A percentile compares a stretch with the other conserved stretches of the same genome.
These are phyloP conservation scores for Pholiota molesta DNA, from an alignment of 768 basidiomycete species.

Conservation along the genomic window DNA sequence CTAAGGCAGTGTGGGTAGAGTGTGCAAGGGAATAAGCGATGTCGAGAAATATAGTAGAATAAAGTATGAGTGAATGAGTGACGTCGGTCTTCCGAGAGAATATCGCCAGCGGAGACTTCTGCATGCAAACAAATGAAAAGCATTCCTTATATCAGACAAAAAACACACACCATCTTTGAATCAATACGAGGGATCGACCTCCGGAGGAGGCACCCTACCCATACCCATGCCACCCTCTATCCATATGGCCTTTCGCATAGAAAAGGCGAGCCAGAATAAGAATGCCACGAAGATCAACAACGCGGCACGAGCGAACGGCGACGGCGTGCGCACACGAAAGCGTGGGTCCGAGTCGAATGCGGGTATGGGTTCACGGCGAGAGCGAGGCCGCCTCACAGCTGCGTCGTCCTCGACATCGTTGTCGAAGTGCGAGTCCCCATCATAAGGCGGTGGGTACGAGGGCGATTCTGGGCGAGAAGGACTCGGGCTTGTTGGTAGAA, in stretches of 20 bases:
- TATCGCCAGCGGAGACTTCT: background rate
- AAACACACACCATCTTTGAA: background rate
- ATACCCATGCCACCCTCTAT: conserved; percentile 25
- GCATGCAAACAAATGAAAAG: background rate
- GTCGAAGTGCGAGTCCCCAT: conserved; percentile 9
- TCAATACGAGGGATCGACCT: conserved; percentile 25
- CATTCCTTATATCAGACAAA: background rate
- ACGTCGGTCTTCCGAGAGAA: background rate
- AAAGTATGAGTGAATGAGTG: no score
- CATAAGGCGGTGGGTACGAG: conserved; percentile 19
- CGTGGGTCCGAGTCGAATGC: conserved; percentile 41
- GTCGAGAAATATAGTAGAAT: no score
- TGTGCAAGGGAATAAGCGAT: no score
- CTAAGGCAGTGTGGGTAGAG: no score
- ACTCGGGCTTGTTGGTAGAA: conserved; percentile 13
- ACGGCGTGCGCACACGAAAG: conserved; percentile 53
- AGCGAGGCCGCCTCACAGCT: conserved; percentile 16
- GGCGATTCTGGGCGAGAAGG: conserved; percentile 21
- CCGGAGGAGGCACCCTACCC: conserved; percentile 11
- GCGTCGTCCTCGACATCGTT: conserved; percentile 24
- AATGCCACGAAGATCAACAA: conserved; percentile 44
- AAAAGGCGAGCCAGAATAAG: conserved; percentile 43
- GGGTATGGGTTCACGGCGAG: conserved; percentile 18
- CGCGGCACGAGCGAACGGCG: conserved; percentile 52
- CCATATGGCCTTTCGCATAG: conserved; percentile 29